Evolutionary conservation across 2,329 filamentous ascomycete species (phyloP).

Genomic region (Colletotrichum sp.): DNA sequence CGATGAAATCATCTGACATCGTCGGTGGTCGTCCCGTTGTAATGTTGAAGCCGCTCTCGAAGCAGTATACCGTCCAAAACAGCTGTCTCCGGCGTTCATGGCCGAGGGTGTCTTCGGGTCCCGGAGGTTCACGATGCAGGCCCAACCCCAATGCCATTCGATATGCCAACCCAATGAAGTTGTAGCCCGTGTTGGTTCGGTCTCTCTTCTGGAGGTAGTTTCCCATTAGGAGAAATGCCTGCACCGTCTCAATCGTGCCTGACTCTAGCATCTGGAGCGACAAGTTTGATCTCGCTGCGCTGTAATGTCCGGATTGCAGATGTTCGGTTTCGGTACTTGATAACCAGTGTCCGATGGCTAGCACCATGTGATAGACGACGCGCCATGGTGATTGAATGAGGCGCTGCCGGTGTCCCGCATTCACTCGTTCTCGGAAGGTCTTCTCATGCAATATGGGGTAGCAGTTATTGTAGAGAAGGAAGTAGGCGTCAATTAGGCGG

Average conservation of each 20-base stretch:
- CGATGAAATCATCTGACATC: constrained; percentile 44
- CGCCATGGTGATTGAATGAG: constrained; percentile 18
- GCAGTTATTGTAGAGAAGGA: constrained; percentile 46
- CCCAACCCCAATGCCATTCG: constrained; percentile 56
- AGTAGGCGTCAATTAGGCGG: constrained; percentile 45
- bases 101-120: constrained; percentile 33
- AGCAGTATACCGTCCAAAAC: constrained; percentile 46
- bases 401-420: constrained; percentile 9
- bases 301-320: constrained; percentile 26
- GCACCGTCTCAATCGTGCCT: constrained; percentile 49
- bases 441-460: constrained; percentile 53
- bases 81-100: constrained; percentile 39
- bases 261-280: constrained; percentile 48
- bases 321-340: constrained; percentile 25
- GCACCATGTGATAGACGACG: constrained; percentile 34
- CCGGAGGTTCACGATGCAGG: constrained; percentile 50
- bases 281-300: constrained; percentile 35
- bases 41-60: constrained; percentile 52
- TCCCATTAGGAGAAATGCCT: constrained; percentile 46
- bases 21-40: constrained; percentile 50
- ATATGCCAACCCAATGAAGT: constrained; percentile 54
- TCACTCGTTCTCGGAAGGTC: constrained; percentile 43
- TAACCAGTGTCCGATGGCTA: constrained; percentile 41
- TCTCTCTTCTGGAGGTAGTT: constrained; percentile 58
- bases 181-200: constrained; percentile 57